A percentile compares a stretch with the other conserved stretches of the same genome.
Conservation (phyloP, 2,329 filamentous ascomycete genomes). For the Epichloe festucae region DNA sequence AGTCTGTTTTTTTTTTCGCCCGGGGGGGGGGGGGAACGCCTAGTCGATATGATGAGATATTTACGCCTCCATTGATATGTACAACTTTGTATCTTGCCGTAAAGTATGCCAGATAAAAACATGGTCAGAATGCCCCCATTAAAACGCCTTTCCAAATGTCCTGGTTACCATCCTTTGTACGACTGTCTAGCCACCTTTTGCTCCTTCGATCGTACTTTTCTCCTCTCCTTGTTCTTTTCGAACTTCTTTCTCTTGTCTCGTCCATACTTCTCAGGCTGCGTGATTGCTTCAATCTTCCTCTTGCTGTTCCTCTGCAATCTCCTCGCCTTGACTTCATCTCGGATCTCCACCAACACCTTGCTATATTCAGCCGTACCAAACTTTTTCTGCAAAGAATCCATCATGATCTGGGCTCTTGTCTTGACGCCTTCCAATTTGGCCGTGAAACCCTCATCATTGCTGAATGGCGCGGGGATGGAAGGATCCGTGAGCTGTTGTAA, state of each 20-base stretch:
- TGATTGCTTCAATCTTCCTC: slow-evolving; percentile 78
- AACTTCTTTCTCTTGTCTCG: slow-evolving; percentile 71
- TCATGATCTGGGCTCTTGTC: slow-evolving; percentile 58
- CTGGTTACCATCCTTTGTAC: slow-evolving; percentile 38
- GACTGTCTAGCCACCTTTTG: slow-evolving; percentile 59
- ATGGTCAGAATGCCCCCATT: background rate
- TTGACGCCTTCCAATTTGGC: slow-evolving; percentile 58
- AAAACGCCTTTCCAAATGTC: slow-evolving; percentile 16
- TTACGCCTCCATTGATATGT: background rate
- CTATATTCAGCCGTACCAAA: slow-evolving; percentile 72
- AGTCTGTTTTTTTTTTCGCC: background rate
- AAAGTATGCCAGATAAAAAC: background rate
- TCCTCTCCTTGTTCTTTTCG: slow-evolving; percentile 71
- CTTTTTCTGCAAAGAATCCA: slow-evolving; percentile 74
- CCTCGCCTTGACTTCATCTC: slow-evolving; percentile 57
- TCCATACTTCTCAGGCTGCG: slow-evolving; percentile 65
- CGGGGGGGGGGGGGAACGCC: background rate
- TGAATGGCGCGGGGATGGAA: slow-evolving; percentile 57
- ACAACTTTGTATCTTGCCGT: background rate
- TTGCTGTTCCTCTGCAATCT: slow-evolving; percentile 68
- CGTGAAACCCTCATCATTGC: slow-evolving; percentile 57
- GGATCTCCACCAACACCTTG: slow-evolving; percentile 57
- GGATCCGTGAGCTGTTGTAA: slow-evolving; percentile 78
- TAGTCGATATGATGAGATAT: background rate
- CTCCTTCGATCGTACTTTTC: slow-evolving; percentile 65